Percentiles rank a stretch among this genome's conserved stretches.
phyloP scores from a whole-genome alignment of 2,329 filamentous ascomycete genomes.

The Teratosphaeria nubilosa region DNA sequence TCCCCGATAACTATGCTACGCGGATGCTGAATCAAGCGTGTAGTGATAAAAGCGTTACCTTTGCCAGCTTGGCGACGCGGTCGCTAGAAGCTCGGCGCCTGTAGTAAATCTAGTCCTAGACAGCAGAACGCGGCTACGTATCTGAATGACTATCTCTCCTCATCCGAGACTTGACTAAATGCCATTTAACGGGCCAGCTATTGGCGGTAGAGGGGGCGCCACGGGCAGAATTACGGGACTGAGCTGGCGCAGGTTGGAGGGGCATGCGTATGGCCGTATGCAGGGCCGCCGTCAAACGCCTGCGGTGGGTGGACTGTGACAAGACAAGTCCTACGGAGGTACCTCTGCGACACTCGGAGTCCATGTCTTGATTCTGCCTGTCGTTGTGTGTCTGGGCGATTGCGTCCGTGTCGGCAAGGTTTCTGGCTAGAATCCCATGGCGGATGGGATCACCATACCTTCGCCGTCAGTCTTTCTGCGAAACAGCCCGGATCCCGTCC shows the following conservation, averaged over 20 bases:
- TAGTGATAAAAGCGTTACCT: not conserved
- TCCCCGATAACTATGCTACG: not conserved
- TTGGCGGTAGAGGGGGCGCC: slow-evolving; percentile 4
- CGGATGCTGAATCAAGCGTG: not conserved
- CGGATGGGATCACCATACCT: slow-evolving; percentile 50
- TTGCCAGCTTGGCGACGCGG: not conserved
- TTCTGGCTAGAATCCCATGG: slow-evolving; percentile 24
- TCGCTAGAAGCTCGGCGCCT: not conserved
- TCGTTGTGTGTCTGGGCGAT: not conserved
- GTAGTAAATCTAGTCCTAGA: not conserved
- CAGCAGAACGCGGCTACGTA: slow-evolving; percentile 1
- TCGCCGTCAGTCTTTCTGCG: slow-evolving; percentile 47
- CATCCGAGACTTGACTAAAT: not conserved
- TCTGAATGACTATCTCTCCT: not conserved
- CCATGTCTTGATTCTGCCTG: not conserved
- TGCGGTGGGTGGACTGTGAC: not conserved
- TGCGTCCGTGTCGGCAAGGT: slow-evolving; percentile 1
- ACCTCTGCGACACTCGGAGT: slow-evolving; percentile 6
- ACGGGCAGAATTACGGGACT: not conserved
- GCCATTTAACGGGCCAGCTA: not conserved
- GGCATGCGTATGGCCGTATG: not conserved
- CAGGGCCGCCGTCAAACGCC: not conserved
- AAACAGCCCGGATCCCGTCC: slow-evolving; percentile 18
- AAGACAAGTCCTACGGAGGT: slow-evolving; percentile 2
- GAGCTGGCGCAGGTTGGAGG: not conserved